Evolutionary conservation across 106 monocot genomes (phyloP), one percentile per base, ranked within the genome.

Genomic region (Platanthera zijinensis): DNA sequence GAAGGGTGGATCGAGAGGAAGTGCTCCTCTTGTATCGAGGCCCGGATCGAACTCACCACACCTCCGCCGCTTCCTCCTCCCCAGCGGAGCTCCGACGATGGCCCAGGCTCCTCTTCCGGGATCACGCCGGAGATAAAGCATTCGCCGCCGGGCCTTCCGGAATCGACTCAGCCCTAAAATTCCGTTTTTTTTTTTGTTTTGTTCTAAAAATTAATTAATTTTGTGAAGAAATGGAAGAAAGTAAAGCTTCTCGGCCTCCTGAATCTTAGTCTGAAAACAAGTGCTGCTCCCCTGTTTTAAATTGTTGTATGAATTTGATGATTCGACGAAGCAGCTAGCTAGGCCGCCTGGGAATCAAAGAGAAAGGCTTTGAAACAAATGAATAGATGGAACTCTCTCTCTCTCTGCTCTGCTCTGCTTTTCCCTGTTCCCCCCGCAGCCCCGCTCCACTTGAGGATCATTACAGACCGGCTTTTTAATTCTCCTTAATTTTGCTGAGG

Each of bases 11-110:
- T 87, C 78, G 90, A 85, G 83, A 70, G 75, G 45, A 90, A 85
- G 52, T 90, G 87, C 79, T 74, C 87, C 18, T 83, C 90, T 15
- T 87, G 90, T 80, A 82, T 90, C 73, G 90, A 80, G 70, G 90
- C 79, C 49, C 54, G 77, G 30, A 9, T 81, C 32, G 85, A 63
- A 11, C 7, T 68, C 6, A 25, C 61, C 3, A 76, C 82, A 0
- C 73, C 71, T 4, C 76, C 82, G 11, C 76, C 80, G 5, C 76
- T 70, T 0, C 79, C 64, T 51, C 66, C 53, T 19, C 21, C 47
- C 52, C 79, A 57, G 39, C 17, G 39, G 57, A 25, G 48, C 62
- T 30, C 50, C 32, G 72, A 21, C 18, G 49, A 54, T 50, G 73
- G 63, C 14, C 52, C 19, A n/a, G 79, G 50, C 21, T 28, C 57